phyloP scores from a whole-genome alignment of 108 stramenopile species.

The Cyclotella distinguenda region DNA sequence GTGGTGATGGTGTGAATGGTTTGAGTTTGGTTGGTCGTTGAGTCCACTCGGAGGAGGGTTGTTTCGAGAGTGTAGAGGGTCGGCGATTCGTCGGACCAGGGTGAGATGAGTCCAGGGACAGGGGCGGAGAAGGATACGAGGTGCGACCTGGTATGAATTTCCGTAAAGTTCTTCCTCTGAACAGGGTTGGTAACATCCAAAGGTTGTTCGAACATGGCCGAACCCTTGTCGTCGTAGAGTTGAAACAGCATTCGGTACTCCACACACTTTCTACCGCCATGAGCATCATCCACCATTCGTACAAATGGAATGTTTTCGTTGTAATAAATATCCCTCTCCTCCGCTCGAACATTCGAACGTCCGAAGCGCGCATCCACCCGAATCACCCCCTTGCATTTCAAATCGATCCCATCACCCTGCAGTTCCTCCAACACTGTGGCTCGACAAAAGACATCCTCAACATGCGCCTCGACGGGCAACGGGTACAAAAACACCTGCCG shows the following conservation, averaged over 20 bases:
- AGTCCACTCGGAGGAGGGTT: slow-evolving; percentile 11
- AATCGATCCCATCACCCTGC: background rate
- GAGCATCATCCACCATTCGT: slow-evolving; percentile 36
- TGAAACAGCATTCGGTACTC: slow-evolving; percentile 39
- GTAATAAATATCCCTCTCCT: slow-evolving; percentile 51
- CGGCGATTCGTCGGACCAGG: slow-evolving; percentile 38
- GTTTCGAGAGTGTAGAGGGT: slow-evolving; percentile 28
- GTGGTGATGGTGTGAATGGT: slow-evolving; percentile 13
- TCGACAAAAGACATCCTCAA: slow-evolving; percentile 75
- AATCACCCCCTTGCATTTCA: slow-evolving; percentile 13
- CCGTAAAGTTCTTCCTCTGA: slow-evolving; percentile 4
- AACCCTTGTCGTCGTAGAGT: slow-evolving; percentile 15
- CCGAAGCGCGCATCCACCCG: slow-evolving; percentile 25
- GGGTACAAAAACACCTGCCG: slow-evolving; percentile 87
- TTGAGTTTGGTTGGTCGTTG: background rate
- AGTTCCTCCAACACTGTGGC: slow-evolving; percentile 1
- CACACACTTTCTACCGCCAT: slow-evolving; percentile 8
- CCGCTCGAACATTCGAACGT: slow-evolving; percentile 6
- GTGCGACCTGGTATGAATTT: slow-evolving; percentile 18
- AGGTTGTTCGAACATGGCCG: slow-evolving; percentile 22
- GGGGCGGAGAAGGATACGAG: slow-evolving; percentile 27
- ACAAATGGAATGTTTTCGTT: slow-evolving; percentile 53
- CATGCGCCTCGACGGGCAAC: slow-evolving; percentile 45
- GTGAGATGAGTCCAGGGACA: slow-evolving; percentile 15
- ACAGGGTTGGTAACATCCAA: slow-evolving; percentile 18